Conservation (phyloP, 352 stramenopile genomes). For the Pythium oligandrum region DNA sequence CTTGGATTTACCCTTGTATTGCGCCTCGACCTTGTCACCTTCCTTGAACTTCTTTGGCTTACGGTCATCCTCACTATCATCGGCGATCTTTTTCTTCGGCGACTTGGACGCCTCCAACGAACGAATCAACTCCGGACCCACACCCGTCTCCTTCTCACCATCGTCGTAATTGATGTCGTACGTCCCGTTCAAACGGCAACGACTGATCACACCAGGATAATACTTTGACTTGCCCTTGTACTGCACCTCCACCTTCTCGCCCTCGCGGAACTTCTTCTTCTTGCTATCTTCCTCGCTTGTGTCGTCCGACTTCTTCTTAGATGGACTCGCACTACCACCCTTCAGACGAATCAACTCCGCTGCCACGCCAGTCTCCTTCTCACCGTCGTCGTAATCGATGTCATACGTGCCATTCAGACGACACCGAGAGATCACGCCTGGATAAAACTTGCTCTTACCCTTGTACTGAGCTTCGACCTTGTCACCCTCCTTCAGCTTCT, state of each 20-base stretch:
- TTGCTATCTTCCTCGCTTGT: too few species aligned
- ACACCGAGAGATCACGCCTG: constrained; percentile 48
- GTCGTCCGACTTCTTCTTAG: too few species aligned
- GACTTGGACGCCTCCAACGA: constrained; percentile 7
- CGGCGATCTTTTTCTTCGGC: neutral
- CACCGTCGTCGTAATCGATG: constrained; percentile 33
- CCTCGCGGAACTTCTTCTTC: too few species aligned
- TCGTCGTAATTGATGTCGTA: constrained; percentile 74
- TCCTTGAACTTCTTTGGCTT: constrained; percentile 4
- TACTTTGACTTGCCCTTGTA: constrained; percentile 44
- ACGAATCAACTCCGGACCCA: constrained; percentile 23
- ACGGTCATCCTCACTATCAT: neutral
- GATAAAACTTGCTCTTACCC: constrained; percentile 26
- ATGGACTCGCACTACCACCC: too few species aligned
- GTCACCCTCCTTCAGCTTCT: constrained; percentile 4
- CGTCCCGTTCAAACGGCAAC: constrained; percentile 46
- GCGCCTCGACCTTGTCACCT: constrained; percentile 12
- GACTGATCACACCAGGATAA: constrained; percentile 49
- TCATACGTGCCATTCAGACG: constrained; percentile 48
- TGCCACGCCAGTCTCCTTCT: constrained; percentile 30
- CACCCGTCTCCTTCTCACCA: constrained; percentile 51
- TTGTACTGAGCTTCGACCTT: constrained; percentile 16
- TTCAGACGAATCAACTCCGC: too few species aligned
- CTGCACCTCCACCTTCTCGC: constrained; percentile 39
- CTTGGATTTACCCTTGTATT: constrained; percentile 45